phyloP scores from a whole-genome alignment of 768 basidiomycete species.

The Xerocomus spinulosus region DNA sequence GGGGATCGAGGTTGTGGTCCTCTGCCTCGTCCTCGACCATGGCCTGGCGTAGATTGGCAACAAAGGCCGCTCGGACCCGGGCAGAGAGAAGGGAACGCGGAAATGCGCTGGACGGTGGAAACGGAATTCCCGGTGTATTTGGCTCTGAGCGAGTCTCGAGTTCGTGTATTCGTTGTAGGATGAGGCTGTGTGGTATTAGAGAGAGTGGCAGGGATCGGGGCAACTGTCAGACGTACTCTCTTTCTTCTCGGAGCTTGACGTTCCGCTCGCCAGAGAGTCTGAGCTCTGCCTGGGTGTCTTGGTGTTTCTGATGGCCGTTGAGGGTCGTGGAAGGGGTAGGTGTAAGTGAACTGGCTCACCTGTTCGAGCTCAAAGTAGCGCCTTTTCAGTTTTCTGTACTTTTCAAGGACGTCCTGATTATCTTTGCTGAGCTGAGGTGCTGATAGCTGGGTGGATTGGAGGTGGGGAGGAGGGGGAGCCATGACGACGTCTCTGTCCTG shows the following conservation, averaged over 20 bases:
- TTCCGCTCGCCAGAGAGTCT: constrained; percentile 61
- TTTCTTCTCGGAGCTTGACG: constrained; percentile 55
- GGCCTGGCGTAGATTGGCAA: constrained; percentile 45
- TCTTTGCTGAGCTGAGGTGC: constrained; percentile 33
- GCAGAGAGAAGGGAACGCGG: constrained; percentile 45
- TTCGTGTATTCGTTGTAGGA: constrained; percentile 59
- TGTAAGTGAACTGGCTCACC: constrained; percentile 38
- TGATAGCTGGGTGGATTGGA: constrained; percentile 24
- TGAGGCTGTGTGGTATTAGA: constrained; percentile 35
- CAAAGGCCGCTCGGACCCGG: constrained; percentile 42
- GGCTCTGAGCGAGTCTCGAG: constrained; percentile 44
- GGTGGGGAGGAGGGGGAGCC: constrained; percentile 42
- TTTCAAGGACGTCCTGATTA: constrained; percentile 49
- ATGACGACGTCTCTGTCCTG: constrained; percentile 27
- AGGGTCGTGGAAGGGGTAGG: not conserved
- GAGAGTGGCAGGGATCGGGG: not conserved
- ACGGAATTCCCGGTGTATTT: constrained; percentile 27
- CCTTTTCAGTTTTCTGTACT: constrained; percentile 61
- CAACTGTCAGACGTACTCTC: constrained; percentile 43
- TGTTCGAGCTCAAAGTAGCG: constrained; percentile 66
- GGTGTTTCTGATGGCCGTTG: constrained; percentile 44
- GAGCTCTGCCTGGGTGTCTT: constrained; percentile 54
- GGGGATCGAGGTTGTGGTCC: constrained; percentile 43
- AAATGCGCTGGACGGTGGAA: constrained; percentile 43
- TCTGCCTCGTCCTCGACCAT: constrained; percentile 41